These are phyloP conservation scores for Spizellomyces punctatus DNA, from an alignment of 192 early-diverging fungal genomes.

Conservation along the genomic window DNA sequence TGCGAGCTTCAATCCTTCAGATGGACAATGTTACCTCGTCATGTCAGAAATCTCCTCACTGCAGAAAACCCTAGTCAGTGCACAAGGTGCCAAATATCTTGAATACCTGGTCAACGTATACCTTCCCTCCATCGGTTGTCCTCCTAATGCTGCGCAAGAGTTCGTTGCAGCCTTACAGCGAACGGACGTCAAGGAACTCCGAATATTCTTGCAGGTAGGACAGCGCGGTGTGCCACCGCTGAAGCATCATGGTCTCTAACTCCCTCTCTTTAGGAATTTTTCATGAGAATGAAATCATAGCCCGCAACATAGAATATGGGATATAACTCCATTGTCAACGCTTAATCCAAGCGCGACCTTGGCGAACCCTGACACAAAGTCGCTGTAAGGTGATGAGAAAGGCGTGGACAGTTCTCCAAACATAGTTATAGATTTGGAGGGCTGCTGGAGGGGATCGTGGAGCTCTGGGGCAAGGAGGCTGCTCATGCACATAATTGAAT, in stretches of 20 bases:
- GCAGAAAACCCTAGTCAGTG: conserved; percentile 53
- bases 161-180: conserved; percentile 44
- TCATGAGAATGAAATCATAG: conserved; percentile 3
- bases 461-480: no score
- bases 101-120: conserved; percentile 63
- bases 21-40: conserved; percentile 77
- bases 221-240: not conserved
- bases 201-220: conserved; percentile 21
- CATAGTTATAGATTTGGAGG: no score
- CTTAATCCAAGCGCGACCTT: no score
- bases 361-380: no score
- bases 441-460: no score
- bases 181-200: conserved; percentile 7
- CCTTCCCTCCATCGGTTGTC: conserved; percentile 70
- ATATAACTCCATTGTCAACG: not conserved
- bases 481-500: no score
- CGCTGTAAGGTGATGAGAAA: no score
- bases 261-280: not conserved
- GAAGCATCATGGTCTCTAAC: not conserved
- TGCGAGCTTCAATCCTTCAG: conserved; percentile 66
- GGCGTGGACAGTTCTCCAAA: no score
- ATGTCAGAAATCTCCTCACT: conserved; percentile 51
- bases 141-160: conserved; percentile 61
- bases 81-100: conserved; percentile 61
- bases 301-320: not conserved